Evolutionary conservation across 2,329 filamentous ascomycete genomes (phyloP).

Genomic region (Penicillium sp.): DNA sequence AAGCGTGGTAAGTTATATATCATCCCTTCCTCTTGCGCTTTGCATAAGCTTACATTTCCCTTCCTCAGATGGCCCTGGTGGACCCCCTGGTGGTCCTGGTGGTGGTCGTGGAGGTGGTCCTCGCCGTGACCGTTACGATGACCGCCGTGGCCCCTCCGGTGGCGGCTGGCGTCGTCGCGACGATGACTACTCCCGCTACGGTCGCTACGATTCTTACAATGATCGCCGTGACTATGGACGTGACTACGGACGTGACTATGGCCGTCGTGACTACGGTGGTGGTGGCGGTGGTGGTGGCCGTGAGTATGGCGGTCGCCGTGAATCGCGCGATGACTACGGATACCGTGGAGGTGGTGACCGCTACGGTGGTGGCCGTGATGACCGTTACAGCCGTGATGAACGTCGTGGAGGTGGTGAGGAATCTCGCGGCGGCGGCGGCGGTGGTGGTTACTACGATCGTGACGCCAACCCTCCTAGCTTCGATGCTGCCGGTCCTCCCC

Average conservation of each 20-base stretch:
- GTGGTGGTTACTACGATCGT: slow-evolving; percentile 53
- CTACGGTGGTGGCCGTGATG: slow-evolving; percentile 50
- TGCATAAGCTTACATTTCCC: background rate
- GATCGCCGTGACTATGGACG: slow-evolving; percentile 62
- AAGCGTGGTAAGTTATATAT: slow-evolving; percentile 75
- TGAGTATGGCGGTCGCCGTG: slow-evolving; percentile 48
- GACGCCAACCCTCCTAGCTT: slow-evolving; percentile 53
- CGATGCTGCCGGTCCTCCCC: slow-evolving; percentile 39
- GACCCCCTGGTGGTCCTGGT: slow-evolving; percentile 44
- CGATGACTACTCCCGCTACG: slow-evolving; percentile 46
- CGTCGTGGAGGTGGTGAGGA: slow-evolving; percentile 47
- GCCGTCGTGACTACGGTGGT: slow-evolving; percentile 56
- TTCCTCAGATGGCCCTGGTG: slow-evolving; percentile 38
- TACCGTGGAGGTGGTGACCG: slow-evolving; percentile 46
- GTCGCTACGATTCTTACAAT: slow-evolving; percentile 50
- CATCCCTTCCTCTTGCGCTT: slow-evolving; percentile 1
- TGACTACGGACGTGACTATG: slow-evolving; percentile 62
- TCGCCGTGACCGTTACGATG: slow-evolving; percentile 52
- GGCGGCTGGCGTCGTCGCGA: slow-evolving; percentile 50
- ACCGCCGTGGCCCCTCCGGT: slow-evolving; percentile 54
- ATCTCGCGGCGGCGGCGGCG: slow-evolving; percentile 34
- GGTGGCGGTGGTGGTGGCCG: slow-evolving; percentile 48
- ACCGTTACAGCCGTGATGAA: slow-evolving; percentile 47
- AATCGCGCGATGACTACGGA: slow-evolving; percentile 48
- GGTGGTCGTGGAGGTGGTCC: slow-evolving; percentile 42